These are phyloP conservation scores for Fusarium tricinctum DNA, from an alignment of 2,329 filamentous ascomycete species.

Conservation along the genomic window DNA sequence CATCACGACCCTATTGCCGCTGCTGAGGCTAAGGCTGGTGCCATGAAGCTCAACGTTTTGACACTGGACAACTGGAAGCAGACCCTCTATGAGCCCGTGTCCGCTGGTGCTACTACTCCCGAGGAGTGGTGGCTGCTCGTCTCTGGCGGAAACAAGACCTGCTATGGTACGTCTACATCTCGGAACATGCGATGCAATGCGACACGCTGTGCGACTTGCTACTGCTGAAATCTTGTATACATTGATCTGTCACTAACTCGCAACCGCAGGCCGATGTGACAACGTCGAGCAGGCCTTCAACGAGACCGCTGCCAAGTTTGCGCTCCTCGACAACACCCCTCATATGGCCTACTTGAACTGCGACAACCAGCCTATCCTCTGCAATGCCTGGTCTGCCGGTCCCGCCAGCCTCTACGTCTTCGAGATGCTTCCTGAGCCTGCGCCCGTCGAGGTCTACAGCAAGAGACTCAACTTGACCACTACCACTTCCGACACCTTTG, in stretches of 20 bases:
- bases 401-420: conserved; percentile 77
- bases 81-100: conserved; percentile 73
- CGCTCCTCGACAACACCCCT: conserved; percentile 71
- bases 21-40: conserved; percentile 57
- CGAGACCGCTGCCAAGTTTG: conserved; percentile 74
- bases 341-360: conserved; percentile 80
- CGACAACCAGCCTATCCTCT: conserved; percentile 80
- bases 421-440: conserved; percentile 74
- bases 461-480: conserved; percentile 78
- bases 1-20: conserved; percentile 59
- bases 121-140: conserved; percentile 84
- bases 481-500: conserved; percentile 73
- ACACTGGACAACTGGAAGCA: conserved; percentile 80
- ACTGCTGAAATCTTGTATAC: not conserved
- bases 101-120: conserved; percentile 70
- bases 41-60: conserved; percentile 64
- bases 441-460: conserved; percentile 73
- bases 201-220: conserved; percentile 7
- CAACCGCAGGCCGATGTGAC: conserved; percentile 70
- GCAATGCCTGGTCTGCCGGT: conserved; percentile 78
- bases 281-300: conserved; percentile 75
- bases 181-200: not conserved
- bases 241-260: conserved; percentile 40
- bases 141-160: conserved; percentile 83
- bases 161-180: conserved; percentile 67